Percentiles rank a stretch among this genome's conserved stretches.
phyloP scores from a whole-genome alignment of 139 green algal genomes.

The Chlamydomonas schloesseri region DNA sequence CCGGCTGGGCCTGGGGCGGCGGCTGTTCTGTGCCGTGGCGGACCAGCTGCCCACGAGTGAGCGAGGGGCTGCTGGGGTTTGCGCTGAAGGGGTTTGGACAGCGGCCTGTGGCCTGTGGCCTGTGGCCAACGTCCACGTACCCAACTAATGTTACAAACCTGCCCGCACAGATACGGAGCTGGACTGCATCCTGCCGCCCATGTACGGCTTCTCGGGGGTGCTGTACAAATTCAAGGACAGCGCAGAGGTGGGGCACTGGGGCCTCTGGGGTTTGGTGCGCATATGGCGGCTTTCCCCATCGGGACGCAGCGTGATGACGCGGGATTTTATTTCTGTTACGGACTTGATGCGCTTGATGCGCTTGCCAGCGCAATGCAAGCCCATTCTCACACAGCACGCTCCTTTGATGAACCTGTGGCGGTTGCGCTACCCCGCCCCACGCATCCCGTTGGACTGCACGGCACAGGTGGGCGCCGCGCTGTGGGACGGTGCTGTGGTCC shows the following conservation, averaged over 20 bases:
- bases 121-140: too few relatives aligned
- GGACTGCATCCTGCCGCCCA: slow-evolving; percentile 22
- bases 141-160: too few relatives aligned
- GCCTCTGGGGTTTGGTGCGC: too few relatives aligned
- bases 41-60: slow-evolving; percentile 7
- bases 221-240: background rate
- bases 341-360: too few relatives aligned
- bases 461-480: slow-evolving; percentile 18
- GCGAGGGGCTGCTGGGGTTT: background rate
- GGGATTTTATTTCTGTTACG: too few relatives aligned
- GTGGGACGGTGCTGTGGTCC: background rate
- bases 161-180: slow-evolving; percentile 8
- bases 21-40: slow-evolving; percentile 14
- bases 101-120: too few relatives aligned
- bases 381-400: background rate
- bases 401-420: too few relatives aligned
- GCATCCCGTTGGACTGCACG: too few relatives aligned
- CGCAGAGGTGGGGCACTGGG: background rate
- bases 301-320: too few relatives aligned
- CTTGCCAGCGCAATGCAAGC: background rate
- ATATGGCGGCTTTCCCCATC: too few relatives aligned
- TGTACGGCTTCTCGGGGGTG: slow-evolving; percentile 18
- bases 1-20: slow-evolving; percentile 10
- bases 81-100: background rate
- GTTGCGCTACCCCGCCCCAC: too few relatives aligned